These are phyloP conservation scores for Annulohypoxylon truncatum DNA, from an alignment of 2,329 filamentous ascomycete species.

Conservation along the genomic window DNA sequence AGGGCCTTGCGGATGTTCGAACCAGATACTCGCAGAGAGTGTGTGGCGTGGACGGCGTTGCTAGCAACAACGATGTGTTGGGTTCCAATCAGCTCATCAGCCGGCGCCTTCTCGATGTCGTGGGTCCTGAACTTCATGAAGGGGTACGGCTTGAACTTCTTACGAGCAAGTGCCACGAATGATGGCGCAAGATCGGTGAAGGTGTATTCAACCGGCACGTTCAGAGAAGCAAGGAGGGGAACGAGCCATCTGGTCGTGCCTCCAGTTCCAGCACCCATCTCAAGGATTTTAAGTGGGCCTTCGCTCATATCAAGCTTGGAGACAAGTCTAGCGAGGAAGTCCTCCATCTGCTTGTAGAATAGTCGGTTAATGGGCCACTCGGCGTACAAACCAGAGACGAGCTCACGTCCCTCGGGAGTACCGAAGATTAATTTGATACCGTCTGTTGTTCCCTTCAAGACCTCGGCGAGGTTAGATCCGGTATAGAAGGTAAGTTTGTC, in stretches of 20 bases:
- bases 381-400: conserved; percentile 53
- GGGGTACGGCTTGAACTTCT: conserved; percentile 42
- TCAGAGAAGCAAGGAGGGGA: conserved; percentile 44
- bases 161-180: conserved; percentile 48
- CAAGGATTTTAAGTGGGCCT: conserved; percentile 34
- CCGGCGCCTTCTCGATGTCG: conserved; percentile 48
- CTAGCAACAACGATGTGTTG: conserved; percentile 52
- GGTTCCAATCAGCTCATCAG: conserved; percentile 38
- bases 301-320: conserved; percentile 34
- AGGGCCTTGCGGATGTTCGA: conserved; percentile 47
- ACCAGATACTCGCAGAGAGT: conserved; percentile 42
- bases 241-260: conserved; percentile 51
- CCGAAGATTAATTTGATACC: conserved; percentile 56
- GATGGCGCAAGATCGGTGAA: conserved; percentile 55
- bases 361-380: conserved; percentile 52
- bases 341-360: conserved; percentile 50
- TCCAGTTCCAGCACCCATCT: conserved; percentile 52
- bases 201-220: conserved; percentile 52
- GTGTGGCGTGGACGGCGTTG: conserved; percentile 54
- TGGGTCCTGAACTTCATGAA: conserved; percentile 48
- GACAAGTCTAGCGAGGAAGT: conserved; percentile 47
- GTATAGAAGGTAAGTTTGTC: conserved; percentile 45
- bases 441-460: conserved; percentile 51
- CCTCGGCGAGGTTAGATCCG: conserved; percentile 46
- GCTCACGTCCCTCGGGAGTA: conserved; percentile 49